These are phyloP conservation scores for Neurospora crassa DNA, from an alignment of 2,329 filamentous ascomycete genomes.

Conservation along the genomic window DNA sequence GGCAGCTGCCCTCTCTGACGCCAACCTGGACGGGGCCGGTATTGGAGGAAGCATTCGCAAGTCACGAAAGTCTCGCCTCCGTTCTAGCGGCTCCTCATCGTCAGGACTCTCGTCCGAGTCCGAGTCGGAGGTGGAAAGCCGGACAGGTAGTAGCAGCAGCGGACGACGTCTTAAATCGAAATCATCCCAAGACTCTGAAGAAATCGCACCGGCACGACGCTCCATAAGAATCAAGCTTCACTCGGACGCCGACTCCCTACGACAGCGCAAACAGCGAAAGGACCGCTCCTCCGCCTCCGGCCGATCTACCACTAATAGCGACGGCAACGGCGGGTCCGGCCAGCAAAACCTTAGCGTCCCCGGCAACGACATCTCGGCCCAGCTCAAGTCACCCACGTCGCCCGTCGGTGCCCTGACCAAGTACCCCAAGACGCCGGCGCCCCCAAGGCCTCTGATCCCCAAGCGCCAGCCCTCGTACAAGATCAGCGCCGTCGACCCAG, in stretches of 20 bases:
- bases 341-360: conserved; percentile 14
- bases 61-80: conserved; percentile 10
- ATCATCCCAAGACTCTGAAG: conserved; percentile 49
- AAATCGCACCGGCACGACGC: conserved; percentile 57
- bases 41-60: conserved; percentile 13
- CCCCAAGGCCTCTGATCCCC: conserved; percentile 83
- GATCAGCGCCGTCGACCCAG: conserved; percentile 47
- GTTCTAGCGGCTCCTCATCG: conserved; percentile 40
- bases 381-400: conserved; percentile 89
- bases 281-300: conserved; percentile 41
- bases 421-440: conserved; percentile 83
- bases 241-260: conserved; percentile 59
- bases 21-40: conserved; percentile 12
- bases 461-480: conserved; percentile 77
- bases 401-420: conserved; percentile 68
- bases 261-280: conserved; percentile 63
- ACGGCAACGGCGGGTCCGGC: conserved; percentile 22
- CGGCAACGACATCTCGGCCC: conserved; percentile 56
- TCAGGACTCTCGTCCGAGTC: conserved; percentile 64
- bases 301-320: conserved; percentile 23
- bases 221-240: conserved; percentile 89
- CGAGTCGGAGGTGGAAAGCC: conserved; percentile 46
- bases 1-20: conserved; percentile 21
- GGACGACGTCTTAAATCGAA: conserved; percentile 21
- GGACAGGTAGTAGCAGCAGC: conserved; percentile 20